These are phyloP conservation scores for Rosa hybrid DNA, from an alignment of 331 rosid species.

Conservation along the genomic window DNA sequence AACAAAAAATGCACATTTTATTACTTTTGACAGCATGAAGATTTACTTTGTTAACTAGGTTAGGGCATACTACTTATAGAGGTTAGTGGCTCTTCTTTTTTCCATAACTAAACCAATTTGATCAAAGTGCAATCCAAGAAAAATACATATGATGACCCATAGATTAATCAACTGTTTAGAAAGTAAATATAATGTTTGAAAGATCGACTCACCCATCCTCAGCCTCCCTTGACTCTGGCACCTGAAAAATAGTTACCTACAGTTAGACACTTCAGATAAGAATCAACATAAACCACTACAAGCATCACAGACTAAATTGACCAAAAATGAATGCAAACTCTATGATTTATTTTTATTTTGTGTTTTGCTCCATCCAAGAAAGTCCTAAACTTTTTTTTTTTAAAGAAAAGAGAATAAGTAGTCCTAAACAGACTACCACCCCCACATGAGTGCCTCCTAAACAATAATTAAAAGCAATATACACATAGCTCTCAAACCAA, in stretches of 20 bases:
- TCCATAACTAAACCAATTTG: background rate
- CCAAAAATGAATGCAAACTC: background rate
- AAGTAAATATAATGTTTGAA: slow-evolving; percentile 10
- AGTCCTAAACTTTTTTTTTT: background rate
- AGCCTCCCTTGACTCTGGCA: slow-evolving; percentile 45
- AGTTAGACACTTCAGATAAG: slow-evolving; percentile 34
- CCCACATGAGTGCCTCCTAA: background rate
- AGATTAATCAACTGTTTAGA: slow-evolving; percentile 10
- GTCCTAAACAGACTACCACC: background rate
- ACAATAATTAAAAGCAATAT: background rate
- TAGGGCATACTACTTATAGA: background rate
- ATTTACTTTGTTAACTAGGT: background rate
- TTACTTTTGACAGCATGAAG: background rate
- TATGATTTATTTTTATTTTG: background rate
- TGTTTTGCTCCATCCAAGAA: background rate
- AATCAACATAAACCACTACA: slow-evolving; percentile 18
- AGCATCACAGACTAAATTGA: background rate
- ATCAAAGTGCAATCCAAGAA: background rate
- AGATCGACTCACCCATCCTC: slow-evolving; percentile 57
- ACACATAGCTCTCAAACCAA: background rate
- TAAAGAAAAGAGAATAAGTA: background rate
- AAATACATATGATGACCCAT: background rate
- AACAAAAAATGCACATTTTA: background rate
- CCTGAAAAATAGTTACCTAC: slow-evolving; percentile 41
- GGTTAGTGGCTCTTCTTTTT: background rate